Evolutionary conservation across 2,329 filamentous ascomycete species (phyloP), one percentile per base, ranked within the genome.

Genomic region (Apiospora marii): DNA sequence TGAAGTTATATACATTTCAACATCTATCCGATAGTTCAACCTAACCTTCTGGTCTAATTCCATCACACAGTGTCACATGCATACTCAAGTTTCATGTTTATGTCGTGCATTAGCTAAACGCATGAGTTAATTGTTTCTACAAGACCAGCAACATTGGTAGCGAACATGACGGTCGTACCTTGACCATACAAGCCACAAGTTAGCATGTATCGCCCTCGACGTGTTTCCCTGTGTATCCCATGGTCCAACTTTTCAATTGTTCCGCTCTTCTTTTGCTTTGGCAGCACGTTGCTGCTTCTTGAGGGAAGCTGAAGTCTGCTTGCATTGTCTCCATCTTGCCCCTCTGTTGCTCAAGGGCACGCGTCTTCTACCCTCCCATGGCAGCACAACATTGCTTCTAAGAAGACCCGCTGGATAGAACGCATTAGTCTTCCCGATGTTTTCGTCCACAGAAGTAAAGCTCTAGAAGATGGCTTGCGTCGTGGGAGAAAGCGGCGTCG

Each of bases 381-480:
- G 37, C 37, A 41, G 37, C 37, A 10, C 37, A 22, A 19, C 16
- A 22, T 4, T 22, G 46, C 5, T 41, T 41, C 37, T 41, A 2
- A 41, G 37, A 37, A 7, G 37, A 10, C 2, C 37, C 27, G 27
- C 27, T 4, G 27, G 27, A 30, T 30, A 30, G 27, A 2, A 2
- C 27, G 27, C 27, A 30, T 30, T 2, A 30, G 27, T 30, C 27
- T 30, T 4, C 27, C 27, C 27, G 2, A 30, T 30, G 79, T 94
- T 98, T 84, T 98, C 96, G 78, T 98, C 96, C n/a, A 98, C 96
- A 82, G 97, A 99, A 0, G 96, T 99, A 83, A 99, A 99, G 46
- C 96, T 96, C 79, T 96, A 94, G 86, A 99, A 99, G 80, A 98
- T 98, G 75, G 96, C 96, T 84, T 99, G 96, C 84, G 98, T 95